Evolutionary conservation across 2,329 filamentous ascomycete genomes (phyloP).

Genomic region (Elsinoe perseae): DNA sequence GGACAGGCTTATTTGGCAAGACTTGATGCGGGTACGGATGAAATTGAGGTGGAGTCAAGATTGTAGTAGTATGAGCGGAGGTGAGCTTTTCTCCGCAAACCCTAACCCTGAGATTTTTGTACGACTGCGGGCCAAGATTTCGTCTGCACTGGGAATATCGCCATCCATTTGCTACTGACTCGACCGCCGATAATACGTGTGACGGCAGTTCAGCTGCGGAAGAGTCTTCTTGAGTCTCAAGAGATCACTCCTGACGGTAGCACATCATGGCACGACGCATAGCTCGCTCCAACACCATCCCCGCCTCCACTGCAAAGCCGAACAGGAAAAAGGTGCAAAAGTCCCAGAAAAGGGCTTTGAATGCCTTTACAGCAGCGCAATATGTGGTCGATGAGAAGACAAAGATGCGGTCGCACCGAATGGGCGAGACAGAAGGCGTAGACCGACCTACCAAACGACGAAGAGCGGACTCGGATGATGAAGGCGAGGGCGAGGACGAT

Average conservation of each 20-base stretch:
- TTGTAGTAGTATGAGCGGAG: not conserved
- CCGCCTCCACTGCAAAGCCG: constrained; percentile 25
- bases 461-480: constrained; percentile 31
- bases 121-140: constrained; percentile 8
- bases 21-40: not conserved
- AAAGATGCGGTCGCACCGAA: constrained; percentile 49
- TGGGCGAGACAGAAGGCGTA: constrained; percentile 45
- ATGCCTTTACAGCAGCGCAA: constrained; percentile 60
- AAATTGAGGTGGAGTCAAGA: not conserved
- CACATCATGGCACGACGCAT: constrained; percentile 41
- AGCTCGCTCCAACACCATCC: constrained; percentile 30
- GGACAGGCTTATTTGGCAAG: not conserved
- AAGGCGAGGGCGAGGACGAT: constrained; percentile 48
- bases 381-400: constrained; percentile 45
- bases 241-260: not conserved
- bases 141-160: not conserved
- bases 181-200: too few species aligned
- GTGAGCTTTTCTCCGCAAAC: constrained; percentile 6
- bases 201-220: not conserved
- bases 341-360: constrained; percentile 47
- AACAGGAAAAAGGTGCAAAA: constrained; percentile 26
- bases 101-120: constrained; percentile 7
- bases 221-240: not conserved
- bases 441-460: constrained; percentile 37
- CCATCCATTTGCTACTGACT: not conserved